A percentile compares a stretch with the other conserved stretches of the same genome.
Conservation (phyloP, 306 rosid species). For the Citrullus colocynthis region DNA sequence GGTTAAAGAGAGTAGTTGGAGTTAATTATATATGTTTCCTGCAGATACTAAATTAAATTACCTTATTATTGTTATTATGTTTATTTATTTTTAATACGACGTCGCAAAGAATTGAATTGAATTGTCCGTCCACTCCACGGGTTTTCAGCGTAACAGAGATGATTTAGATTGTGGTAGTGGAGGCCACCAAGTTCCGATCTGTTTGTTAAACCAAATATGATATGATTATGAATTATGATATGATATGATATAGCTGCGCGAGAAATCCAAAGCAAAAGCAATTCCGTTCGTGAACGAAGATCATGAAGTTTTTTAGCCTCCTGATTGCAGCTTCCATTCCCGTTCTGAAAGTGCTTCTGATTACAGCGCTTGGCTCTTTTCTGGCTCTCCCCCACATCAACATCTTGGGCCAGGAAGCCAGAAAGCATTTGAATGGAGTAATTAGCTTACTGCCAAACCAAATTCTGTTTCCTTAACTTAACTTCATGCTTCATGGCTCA, state of each 20-base stretch:
- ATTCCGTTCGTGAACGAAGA: too few relatives aligned
- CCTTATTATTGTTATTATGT: too few relatives aligned
- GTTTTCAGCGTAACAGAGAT: not conserved
- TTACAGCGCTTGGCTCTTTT: conserved; percentile 37
- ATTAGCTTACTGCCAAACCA: not conserved
- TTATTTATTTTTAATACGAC: too few relatives aligned
- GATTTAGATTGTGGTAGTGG: not conserved
- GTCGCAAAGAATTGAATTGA: too few relatives aligned
- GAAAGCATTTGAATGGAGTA: conserved; percentile 37
- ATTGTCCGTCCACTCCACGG: not conserved
- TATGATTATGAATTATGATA: too few relatives aligned
- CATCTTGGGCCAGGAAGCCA: conserved; percentile 29
- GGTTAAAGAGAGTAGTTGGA: too few relatives aligned
- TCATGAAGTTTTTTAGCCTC: conserved; percentile 24
- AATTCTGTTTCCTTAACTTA: too few relatives aligned
- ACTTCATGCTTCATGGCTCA: not conserved
- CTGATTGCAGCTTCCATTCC: conserved; percentile 44
- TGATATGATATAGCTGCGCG: too few relatives aligned
- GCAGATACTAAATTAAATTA: too few relatives aligned
- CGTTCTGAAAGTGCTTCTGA: conserved; percentile 36
- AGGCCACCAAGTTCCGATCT: not conserved
- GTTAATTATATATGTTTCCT: too few relatives aligned
- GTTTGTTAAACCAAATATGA: not conserved
- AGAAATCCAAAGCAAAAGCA: too few relatives aligned
- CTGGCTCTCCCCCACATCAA: conserved; percentile 37